Base-by-base conservation (phyloP, 495 filamentous ascomycete genomes). In the Trichoderma parareesei region DNA sequence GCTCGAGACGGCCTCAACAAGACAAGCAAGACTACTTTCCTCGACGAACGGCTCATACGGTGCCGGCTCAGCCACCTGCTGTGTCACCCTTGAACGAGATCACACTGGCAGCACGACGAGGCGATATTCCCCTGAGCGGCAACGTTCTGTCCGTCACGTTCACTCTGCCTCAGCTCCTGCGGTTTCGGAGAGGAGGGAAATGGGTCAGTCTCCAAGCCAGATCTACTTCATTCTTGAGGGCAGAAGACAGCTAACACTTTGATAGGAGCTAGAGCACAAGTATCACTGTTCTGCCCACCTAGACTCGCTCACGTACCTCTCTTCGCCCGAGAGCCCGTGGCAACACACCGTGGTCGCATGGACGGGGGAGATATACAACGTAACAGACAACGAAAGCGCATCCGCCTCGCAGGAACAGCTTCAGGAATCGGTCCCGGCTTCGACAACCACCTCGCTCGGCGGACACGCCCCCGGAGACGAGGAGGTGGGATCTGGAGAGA, bases 81-180 rank as follows among this genome's bases (percentile, higher is more conserved):
- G 43, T n/a, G 11, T 46, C 43, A 14, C 43, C 43, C 11, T 46
- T 46, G 43, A 4, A 9, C 2, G 46, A 20, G 0, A 1, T 49
- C n/a, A 8, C 16, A 4, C 16, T 6, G 9, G n/a, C 46, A 27
- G 6, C n/a, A 3, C n/a, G 18, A 5, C 46, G 89, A 71, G 88
- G 88, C 3, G 80, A 80, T 37, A 74, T 96, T 20, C 79, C 82
- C 46, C 81, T 96, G 48, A 92, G 86, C 57, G 91, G 92, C 2
- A 85, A 87, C 64, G 82, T 96, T 64, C 93, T 97, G 66, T 93
- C 90, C 59, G 92, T 87, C 20, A 90, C 90, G n/a, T 93, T 93
- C 70, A 90, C 87, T 68, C 86, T 95, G 18, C 92, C 92, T 9
- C 88, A 93, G 74, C 84, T 86, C 46, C 69, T 93, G 42, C 80